Evolutionary conservation across 2,329 filamentous ascomycete species (phyloP).

Genomic region (Colletotrichum agaves): DNA sequence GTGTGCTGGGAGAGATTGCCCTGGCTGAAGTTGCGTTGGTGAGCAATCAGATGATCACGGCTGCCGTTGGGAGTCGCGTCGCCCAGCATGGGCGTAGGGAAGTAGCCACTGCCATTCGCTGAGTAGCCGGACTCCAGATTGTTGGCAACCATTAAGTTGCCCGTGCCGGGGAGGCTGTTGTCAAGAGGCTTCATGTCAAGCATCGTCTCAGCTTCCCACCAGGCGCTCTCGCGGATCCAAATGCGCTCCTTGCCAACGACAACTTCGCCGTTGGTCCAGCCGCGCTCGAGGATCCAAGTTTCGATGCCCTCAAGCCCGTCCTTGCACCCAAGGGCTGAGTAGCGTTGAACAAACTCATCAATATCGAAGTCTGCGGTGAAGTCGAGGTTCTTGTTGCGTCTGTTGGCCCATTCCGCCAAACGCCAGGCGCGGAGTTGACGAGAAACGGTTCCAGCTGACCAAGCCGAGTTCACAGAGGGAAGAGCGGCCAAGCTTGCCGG

Average conservation of each 20-base stretch:
- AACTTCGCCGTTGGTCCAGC: constrained; percentile 98
- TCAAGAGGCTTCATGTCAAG: constrained; percentile 84
- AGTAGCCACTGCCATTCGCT: constrained; percentile 74
- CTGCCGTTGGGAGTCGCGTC: constrained; percentile 72
- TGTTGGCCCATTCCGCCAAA: constrained; percentile 95
- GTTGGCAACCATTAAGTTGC: constrained; percentile 54
- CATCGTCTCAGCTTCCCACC: constrained; percentile 99
- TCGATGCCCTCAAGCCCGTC: constrained; percentile 94
- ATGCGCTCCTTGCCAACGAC: constrained; percentile 90
- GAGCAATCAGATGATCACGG: constrained; percentile 75
- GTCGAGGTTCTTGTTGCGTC: constrained; percentile 88
- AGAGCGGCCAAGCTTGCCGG: constrained; percentile 80
- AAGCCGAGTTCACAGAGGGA: constrained; percentile 79
- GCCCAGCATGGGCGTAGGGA: constrained; percentile 68
- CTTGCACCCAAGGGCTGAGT: constrained; percentile 83
- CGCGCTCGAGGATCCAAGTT: constrained; percentile 91
- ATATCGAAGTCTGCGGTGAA: constrained; percentile 97
- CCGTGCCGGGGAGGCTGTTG: constrained; percentile 44
- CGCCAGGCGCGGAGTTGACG: constrained; percentile 94
- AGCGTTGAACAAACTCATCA: constrained; percentile 89
- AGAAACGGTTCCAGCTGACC: constrained; percentile 94
- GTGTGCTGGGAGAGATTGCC: constrained; percentile 67
- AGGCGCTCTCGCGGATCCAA: constrained; percentile 93
- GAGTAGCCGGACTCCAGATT: constrained; percentile 81
- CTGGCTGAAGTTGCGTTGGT: constrained; percentile 66